A percentile compares a stretch with the other conserved stretches of the same genome.
Conservation (phyloP, 164 flowering plant genomes). For the Dillenia turbinata region DNA sequence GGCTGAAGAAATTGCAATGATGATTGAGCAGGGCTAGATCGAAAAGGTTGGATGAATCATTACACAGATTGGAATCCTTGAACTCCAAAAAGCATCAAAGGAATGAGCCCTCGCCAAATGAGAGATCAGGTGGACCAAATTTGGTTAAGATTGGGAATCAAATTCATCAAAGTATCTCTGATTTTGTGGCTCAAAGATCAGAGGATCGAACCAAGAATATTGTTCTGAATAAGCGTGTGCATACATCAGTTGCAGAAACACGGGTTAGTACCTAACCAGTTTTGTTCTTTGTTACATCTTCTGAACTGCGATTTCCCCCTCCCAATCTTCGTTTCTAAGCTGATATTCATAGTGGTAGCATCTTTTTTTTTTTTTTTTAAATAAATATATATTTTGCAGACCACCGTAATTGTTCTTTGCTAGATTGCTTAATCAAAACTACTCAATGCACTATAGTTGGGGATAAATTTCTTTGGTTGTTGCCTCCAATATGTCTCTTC, state of each 20-base stretch:
- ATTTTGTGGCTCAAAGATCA: slow-evolving; percentile 34
- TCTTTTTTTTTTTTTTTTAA: too few species aligned
- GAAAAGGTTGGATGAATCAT: slow-evolving; percentile 53
- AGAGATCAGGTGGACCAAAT: slow-evolving; percentile 46
- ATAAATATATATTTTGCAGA: too few species aligned
- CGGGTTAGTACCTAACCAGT: slow-evolving; percentile 42
- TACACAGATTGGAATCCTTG: slow-evolving; percentile 42
- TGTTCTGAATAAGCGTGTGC: slow-evolving; percentile 64
- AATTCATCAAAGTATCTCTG: slow-evolving; percentile 43
- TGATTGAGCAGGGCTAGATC: slow-evolving; percentile 52
- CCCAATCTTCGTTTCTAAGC: too few species aligned
- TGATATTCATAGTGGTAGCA: too few species aligned
- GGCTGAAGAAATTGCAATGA: slow-evolving; percentile 15
- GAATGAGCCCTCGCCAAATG: slow-evolving; percentile 34
- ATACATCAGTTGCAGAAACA: slow-evolving; percentile 62
- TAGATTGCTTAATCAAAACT: too few species aligned
- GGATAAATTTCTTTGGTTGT: too few species aligned
- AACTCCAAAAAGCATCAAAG: slow-evolving; percentile 53
- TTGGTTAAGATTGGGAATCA: slow-evolving; percentile 52
- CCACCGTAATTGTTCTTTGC: too few species aligned
- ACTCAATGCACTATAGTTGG: too few species aligned
- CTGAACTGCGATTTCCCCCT: neutral
- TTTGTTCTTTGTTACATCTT: slow-evolving; percentile 4
- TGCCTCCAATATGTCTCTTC: too few species aligned
- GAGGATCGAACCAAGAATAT: slow-evolving; percentile 63